Percentiles rank a stretch among this genome's conserved stretches.
phyloP scores from a whole-genome alignment of 1,284 basidiomycete genomes.

The Trichosporon asahii region DNA sequence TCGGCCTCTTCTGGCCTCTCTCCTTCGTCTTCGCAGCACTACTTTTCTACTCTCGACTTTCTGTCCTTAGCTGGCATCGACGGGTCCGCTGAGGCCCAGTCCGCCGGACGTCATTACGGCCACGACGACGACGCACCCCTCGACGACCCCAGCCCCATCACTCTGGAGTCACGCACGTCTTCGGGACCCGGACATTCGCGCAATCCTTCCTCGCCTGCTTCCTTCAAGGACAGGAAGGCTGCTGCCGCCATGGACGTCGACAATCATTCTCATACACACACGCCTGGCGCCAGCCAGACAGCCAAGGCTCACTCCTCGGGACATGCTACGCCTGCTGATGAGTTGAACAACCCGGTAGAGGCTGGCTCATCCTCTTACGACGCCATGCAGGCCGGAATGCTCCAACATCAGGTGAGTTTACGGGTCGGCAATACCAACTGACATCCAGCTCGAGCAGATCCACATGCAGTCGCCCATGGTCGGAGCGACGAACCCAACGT shows the following conservation, averaged over 20 bases:
- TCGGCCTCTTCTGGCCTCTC: conserved; percentile 5
- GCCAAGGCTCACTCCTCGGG: neutral
- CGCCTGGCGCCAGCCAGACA: neutral
- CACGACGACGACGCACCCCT: conserved; percentile 17
- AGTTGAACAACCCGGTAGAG: neutral
- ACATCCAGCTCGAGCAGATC: conserved; percentile 46
- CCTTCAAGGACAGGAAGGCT: neutral
- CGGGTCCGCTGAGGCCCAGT: conserved; percentile 8
- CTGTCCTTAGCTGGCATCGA: conserved; percentile 25
- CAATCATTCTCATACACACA: conserved; percentile 1
- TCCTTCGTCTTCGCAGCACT: conserved; percentile 8
- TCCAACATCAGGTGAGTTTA: conserved; percentile 24
- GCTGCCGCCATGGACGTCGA: conserved; percentile 15
- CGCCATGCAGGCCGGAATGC: conserved; percentile 25
- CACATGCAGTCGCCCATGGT: conserved; percentile 52
- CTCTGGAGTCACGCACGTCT: conserved; percentile 18
- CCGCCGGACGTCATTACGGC: conserved; percentile 8
- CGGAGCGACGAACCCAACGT: conserved; percentile 35
- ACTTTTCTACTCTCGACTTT: conserved; percentile 25
- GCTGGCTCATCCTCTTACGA: conserved; percentile 18
- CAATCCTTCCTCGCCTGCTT: conserved; percentile 5
- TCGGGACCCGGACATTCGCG: conserved; percentile 14
- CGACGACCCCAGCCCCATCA: conserved; percentile 26
- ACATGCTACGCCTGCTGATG: neutral
- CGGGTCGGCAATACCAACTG: neutral